Percentiles rank a stretch among this genome's conserved stretches.
Evolutionary conservation across 2,329 filamentous ascomycete species (phyloP).

Genomic region (Coccinonectria pachysandricola): DNA sequence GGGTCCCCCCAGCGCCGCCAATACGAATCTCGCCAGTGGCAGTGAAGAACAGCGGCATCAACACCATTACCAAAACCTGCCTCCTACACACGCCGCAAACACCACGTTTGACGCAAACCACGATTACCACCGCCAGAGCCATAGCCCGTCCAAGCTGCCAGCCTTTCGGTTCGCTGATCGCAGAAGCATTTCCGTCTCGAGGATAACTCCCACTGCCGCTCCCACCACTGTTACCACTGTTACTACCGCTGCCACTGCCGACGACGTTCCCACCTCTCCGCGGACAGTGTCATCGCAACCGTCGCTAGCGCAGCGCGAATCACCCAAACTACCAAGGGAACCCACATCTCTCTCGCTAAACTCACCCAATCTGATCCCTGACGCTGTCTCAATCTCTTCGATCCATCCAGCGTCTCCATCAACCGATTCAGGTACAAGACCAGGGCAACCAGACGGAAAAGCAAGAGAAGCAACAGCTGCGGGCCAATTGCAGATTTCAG

Average conservation of each 20-base stretch:
- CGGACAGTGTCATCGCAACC: slow-evolving; percentile 11
- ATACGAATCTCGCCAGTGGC: too few species aligned
- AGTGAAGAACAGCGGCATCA: too few species aligned
- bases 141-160: slow-evolving; percentile 46
- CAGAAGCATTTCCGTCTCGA: slow-evolving; percentile 21
- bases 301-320: slow-evolving; percentile 11
- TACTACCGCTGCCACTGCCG: slow-evolving; percentile 9
- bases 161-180: slow-evolving; percentile 44
- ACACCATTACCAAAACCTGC: too few species aligned
- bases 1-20: too few species aligned
- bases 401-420: slow-evolving; percentile 5
- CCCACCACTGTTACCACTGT: too few species aligned
- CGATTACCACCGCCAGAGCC: slow-evolving; percentile 41
- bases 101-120: too few species aligned
- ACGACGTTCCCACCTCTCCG: slow-evolving; percentile 12
- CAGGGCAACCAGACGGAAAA: slow-evolving; percentile 10
- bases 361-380: slow-evolving; percentile 19
- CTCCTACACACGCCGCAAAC: too few species aligned
- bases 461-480: slow-evolving; percentile 8
- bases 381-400: slow-evolving; percentile 6
- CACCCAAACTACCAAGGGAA: too few species aligned
- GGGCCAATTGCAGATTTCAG: slow-evolving; percentile 9
- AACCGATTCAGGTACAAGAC: slow-evolving; percentile 11
- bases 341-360: too few species aligned
- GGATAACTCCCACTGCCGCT: slow-evolving; percentile 9